Evolutionary conservation across 306 rosid species (phyloP).

Genomic region (Begonia masoniana): DNA sequence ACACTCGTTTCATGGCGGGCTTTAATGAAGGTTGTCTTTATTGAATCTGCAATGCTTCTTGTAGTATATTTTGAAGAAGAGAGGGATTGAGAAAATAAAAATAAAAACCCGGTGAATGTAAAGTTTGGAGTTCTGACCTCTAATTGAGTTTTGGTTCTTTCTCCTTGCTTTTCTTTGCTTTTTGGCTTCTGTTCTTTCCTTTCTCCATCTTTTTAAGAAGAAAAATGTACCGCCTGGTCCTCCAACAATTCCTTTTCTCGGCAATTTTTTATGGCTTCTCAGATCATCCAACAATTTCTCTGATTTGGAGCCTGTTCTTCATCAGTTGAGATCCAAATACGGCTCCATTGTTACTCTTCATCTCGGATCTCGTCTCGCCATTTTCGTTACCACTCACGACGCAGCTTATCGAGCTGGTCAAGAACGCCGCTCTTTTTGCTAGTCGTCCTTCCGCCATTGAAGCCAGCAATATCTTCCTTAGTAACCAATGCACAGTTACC

Average conservation of each 20-base stretch:
- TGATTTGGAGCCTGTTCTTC: slow-evolving; percentile 29
- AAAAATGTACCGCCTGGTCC: slow-evolving; percentile 40
- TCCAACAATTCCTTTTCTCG: slow-evolving; percentile 30
- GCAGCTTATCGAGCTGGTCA: slow-evolving; percentile 34
- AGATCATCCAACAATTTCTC: slow-evolving; percentile 33
- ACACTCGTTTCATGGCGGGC: too few species aligned
- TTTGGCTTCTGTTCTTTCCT: slow-evolving; percentile 5
- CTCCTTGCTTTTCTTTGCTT: slow-evolving; percentile 8
- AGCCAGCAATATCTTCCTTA: slow-evolving; percentile 17
- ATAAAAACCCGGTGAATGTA: too few species aligned
- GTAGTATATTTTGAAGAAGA: too few species aligned
- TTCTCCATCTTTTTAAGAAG: slow-evolving; percentile 1
- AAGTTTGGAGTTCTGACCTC: too few species aligned
- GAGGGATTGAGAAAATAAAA: too few species aligned
- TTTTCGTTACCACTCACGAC: slow-evolving; percentile 29
- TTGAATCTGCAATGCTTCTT: too few species aligned
- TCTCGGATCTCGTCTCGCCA: slow-evolving; percentile 28
- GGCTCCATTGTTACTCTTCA: slow-evolving; percentile 34
- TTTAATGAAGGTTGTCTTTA: too few species aligned
- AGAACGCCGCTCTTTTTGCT: slow-evolving; percentile 27
- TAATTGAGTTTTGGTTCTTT: background rate
- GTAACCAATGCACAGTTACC: slow-evolving; percentile 14
- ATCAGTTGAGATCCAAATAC: slow-evolving; percentile 20
- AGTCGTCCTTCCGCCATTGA: slow-evolving; percentile 24
- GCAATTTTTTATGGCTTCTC: slow-evolving; percentile 34